A percentile compares a stretch with the other conserved stretches of the same genome.
phyloP scores from a whole-genome alignment of 2,329 filamentous ascomycete genomes.

The Fusarium sp. region DNA sequence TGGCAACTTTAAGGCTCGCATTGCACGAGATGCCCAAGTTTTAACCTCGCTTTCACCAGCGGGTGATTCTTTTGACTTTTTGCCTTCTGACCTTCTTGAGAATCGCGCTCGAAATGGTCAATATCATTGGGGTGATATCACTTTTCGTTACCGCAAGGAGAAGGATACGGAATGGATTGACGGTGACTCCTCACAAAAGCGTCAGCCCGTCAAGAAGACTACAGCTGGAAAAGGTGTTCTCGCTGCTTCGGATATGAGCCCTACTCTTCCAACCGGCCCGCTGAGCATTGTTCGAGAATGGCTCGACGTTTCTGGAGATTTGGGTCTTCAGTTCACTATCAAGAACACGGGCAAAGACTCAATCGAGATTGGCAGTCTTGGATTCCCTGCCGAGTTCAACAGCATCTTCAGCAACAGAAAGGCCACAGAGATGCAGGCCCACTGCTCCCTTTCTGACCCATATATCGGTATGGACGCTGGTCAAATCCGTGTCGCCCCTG shows the following conservation, averaged over 20 bases:
- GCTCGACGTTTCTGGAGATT: slow-evolving; percentile 58
- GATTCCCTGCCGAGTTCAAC: slow-evolving; percentile 70
- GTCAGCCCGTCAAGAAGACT: slow-evolving; percentile 43
- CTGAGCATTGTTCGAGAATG: slow-evolving; percentile 63
- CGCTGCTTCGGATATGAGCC: slow-evolving; percentile 52
- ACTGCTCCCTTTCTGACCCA: slow-evolving; percentile 67
- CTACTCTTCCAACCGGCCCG: slow-evolving; percentile 53
- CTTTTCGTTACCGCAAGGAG: slow-evolving; percentile 61
- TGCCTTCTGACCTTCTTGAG: slow-evolving; percentile 62
- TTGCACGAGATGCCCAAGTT: slow-evolving; percentile 58
- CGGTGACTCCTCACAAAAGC: slow-evolving; percentile 57
- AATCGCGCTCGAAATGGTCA: slow-evolving; percentile 61
- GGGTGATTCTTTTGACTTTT: slow-evolving; percentile 61
- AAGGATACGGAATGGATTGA: slow-evolving; percentile 55
- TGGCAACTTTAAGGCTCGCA: slow-evolving; percentile 53
- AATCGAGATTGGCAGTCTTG: slow-evolving; percentile 66
- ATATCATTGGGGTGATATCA: slow-evolving; percentile 69
- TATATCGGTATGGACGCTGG: slow-evolving; percentile 70
- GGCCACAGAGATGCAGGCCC: slow-evolving; percentile 58
- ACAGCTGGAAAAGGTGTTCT: slow-evolving; percentile 39
- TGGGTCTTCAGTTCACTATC: slow-evolving; percentile 63
- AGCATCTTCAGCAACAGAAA: slow-evolving; percentile 67
- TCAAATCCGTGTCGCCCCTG: slow-evolving; percentile 63
- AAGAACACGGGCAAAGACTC: slow-evolving; percentile 53
- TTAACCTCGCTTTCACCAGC: slow-evolving; percentile 59